Percentiles rank a stretch among this genome's conserved stretches.
Evolutionary conservation across 345 rosid genomes (phyloP).

Genomic region (Linum lewisii): DNA sequence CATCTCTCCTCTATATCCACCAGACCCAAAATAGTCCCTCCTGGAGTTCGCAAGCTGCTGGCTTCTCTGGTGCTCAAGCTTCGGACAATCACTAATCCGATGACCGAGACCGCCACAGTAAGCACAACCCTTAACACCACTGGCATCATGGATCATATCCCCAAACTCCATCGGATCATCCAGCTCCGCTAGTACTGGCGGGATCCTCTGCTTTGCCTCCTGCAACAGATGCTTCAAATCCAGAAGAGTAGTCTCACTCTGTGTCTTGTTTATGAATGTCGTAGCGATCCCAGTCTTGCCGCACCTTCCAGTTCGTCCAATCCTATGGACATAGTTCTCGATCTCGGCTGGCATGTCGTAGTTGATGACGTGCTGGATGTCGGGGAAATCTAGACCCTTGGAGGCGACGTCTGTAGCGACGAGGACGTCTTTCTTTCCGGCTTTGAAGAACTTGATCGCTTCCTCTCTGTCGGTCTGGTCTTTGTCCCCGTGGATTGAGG

Average conservation of each 20-base stretch:
- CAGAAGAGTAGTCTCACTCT: slow-evolving; percentile 74
- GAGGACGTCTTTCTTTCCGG: slow-evolving; percentile 74
- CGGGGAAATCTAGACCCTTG: slow-evolving; percentile 88
- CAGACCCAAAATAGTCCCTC: slow-evolving; percentile 83
- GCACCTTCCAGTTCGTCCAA: slow-evolving; percentile 89
- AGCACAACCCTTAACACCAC: slow-evolving; percentile 91
- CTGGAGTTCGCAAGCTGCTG: slow-evolving; percentile 76
- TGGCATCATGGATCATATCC: slow-evolving; percentile 54
- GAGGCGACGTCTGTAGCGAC: slow-evolving; percentile 95
- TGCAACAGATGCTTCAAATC: slow-evolving; percentile 85
- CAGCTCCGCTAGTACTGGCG: slow-evolving; percentile 84
- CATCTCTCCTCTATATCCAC: slow-evolving; percentile 87
- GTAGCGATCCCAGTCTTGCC: slow-evolving; percentile 94
- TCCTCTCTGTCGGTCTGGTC: slow-evolving; percentile 95
- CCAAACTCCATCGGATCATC: slow-evolving; percentile 82
- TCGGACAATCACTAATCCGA: slow-evolving; percentile 78
- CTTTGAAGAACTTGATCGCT: slow-evolving; percentile 78
- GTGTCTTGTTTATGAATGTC: slow-evolving; percentile 90
- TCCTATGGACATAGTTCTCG: slow-evolving; percentile 87
- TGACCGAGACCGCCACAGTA: slow-evolving; percentile 94
- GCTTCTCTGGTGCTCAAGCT: slow-evolving; percentile 80
- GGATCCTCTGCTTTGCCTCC: slow-evolving; percentile 90
- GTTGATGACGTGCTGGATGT: slow-evolving; percentile 83
- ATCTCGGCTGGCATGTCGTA: slow-evolving; percentile 96
- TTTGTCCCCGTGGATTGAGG: slow-evolving; percentile 84